Evolutionary conservation across 1,139 yeast genomes (phyloP), one percentile per base, ranked within the genome.

Genomic region (Yamadazyma sp.): DNA sequence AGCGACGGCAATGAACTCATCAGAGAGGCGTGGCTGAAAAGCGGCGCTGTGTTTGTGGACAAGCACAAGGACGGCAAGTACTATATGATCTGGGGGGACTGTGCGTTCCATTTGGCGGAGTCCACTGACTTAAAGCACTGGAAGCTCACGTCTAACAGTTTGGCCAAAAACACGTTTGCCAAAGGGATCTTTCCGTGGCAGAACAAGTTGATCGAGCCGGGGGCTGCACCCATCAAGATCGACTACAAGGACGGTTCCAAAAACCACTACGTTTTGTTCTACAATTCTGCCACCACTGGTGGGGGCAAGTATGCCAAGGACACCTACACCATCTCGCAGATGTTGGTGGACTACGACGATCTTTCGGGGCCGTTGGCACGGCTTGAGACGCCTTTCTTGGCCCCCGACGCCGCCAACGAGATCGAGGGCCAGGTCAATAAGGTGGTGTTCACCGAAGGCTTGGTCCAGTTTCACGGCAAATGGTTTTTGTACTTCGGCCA

Each of bases 1-100:
- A 42, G 58, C 17, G 50, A 56, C 38, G 66, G 63, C 8, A 44
- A 47, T 17, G 46, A 49, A 22, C 48, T 56, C 18, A 60, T 67
- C 15, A 47, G 73, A 15, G 43, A 53, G 25, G 61, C 58, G 17
- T 70, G 76, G 76, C 70, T 65, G 69, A 71, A 71, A 46, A 64
- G 70, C 4, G 76, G 75, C 1, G 75, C 75, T 2, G 51, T 71
- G 0, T 68, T 71, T 48, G 61, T 61, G n/a, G 69, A 69, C 37
- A 54, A 43, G 33, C 53, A 55, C 37, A 47, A 46, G 22, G 69
- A 67, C 45, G 73, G 72, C 5, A 58, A 60, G 34, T 70, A 66
- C 48, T 68, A 68, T 45, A 71, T 71, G 76, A 59, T 71, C 26
- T 71, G 73, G 71, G 76, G 76, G 9, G 76, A 71, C 47, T 58